Evolutionary conservation across 306 rosid genomes (phyloP).

Genomic region (Inga oerstediana): DNA sequence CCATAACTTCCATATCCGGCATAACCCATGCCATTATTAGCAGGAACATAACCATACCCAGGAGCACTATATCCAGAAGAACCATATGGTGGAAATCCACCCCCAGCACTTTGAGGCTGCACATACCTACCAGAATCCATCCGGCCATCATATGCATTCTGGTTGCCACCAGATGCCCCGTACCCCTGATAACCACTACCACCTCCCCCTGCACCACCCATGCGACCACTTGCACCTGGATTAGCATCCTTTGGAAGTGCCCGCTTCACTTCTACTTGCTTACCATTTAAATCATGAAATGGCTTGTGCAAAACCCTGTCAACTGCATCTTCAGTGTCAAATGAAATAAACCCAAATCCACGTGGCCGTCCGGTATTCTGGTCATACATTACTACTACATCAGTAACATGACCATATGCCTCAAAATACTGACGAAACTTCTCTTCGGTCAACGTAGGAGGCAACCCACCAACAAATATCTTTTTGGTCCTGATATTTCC

Average conservation of each 20-base stretch:
- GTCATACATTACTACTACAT: conserved; percentile 97
- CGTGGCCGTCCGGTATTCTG: conserved; percentile 98
- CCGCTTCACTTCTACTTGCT: conserved; percentile 98
- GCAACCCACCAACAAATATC: conserved; percentile 97
- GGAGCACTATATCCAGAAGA: conserved; percentile 79
- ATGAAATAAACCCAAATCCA: conserved; percentile 96
- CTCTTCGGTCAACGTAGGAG: conserved; percentile 86
- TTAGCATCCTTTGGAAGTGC: conserved; percentile 99
- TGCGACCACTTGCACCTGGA: conserved; percentile 87
- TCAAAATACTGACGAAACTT: conserved; percentile 89
- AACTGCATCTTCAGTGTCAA: conserved; percentile 92
- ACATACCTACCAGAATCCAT: conserved; percentile 91
- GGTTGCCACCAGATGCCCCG: conserved; percentile 85
- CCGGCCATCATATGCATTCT: conserved; percentile 84
- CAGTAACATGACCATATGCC: conserved; percentile 80
- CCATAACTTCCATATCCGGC: conserved; percentile 87
- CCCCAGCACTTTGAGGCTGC: conserved; percentile 82
- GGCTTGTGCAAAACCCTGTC: conserved; percentile 96
- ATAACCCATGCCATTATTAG: conserved; percentile 82
- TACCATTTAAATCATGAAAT: conserved; percentile 94
- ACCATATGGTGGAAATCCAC: conserved; percentile 89
- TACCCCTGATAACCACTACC: conserved; percentile 89
- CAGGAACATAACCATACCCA: conserved; percentile 93
- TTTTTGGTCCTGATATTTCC: conserved; percentile 91
- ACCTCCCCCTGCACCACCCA: conserved; percentile 68